Evolutionary conservation across 768 basidiomycete genomes (phyloP), one percentile per base, ranked within the genome.

Genomic region (Trametes elegans): DNA sequence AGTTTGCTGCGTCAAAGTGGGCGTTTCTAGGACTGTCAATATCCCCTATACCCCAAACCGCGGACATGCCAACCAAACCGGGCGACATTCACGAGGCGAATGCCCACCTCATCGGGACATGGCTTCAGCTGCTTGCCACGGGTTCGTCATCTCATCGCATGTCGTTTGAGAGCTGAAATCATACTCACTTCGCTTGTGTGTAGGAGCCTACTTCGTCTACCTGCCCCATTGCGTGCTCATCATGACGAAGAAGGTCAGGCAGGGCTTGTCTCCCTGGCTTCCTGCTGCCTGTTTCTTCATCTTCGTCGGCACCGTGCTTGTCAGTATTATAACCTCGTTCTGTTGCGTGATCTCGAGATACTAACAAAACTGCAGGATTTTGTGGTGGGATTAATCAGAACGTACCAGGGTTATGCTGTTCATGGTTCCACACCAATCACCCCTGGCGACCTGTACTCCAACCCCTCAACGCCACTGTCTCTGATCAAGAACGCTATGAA

Each of bases 131-230:
- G 26, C 28, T 41, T 14, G 41, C 32, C 5, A 43, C 51, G n/a
- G 41, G 51, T 44, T 24, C 31, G 26, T 36, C 3, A 14, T 23
- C 3, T 28, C n/a, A 8, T 19, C n/a, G 24, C 24, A 7, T 10
- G 4, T 6, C 14, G 11, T 26, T 11, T 26, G 2, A 5, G 31
- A 26, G 21, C 24, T 47, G 32, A 34, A n/a, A n/a, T n/a, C 32
- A 3, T 24, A 32, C 26, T 13, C 26, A 9, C 39, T 40, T n/a
- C n/a, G 49, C 34, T n/a, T n/a, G n/a, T n/a, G n/a, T n/a, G n/a
- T n/a, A 50, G 49, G 49, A 18, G 49, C 39, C 18, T 50, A 50
- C 38, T 50, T 40, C 13, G 49, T 50, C n/a, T 50, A 40, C 26
- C 39, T 50, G 10, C 49, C 49, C 19, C 49, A 50, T 26, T 50